Base-by-base conservation (phyloP, 129 eudicot species). In the Deinandra increscens region DNA sequence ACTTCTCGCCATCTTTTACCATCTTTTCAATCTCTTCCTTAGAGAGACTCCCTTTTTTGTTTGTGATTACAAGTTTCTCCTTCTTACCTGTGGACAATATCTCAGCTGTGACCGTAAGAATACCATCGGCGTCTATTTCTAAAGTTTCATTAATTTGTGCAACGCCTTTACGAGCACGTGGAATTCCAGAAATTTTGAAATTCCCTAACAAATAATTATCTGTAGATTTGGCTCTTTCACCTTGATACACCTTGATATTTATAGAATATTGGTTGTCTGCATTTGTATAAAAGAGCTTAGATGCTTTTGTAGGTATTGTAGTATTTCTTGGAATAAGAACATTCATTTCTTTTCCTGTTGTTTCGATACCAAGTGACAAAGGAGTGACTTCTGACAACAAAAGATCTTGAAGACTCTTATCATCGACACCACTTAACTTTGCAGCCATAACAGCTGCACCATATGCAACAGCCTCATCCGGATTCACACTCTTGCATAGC, bases 91-190 rank as follows among this genome's bases (percentile, higher is more conserved):
- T 46, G 9, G 59, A 38, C 22, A 63, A 6, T 37, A 64, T 34
- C 59, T 64, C 59, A 15, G 73, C 34, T 0, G 79, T 65, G 39
- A 75, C 74, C 2, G 66, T 75, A 13, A 75, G 66, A 4, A 75
- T 66, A 29, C 73, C 79, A 1, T 75, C 26, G 15, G 39, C 71
- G 37, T 73, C 78, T 9, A 73, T 19, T 37, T 73, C 71, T 7
- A 63, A 63, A 3, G 54, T 45, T 33, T 14, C 70, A 2, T 61
- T 63, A 46, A 73, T 36, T 9, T 71, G 9, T 9, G 10, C 4
- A 29, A 10, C 39, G 11, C 79, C 79, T 58, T 58, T 66, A 1
- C 18, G 71, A 39, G 78, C 78, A 18, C 54, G 39, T 12, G 71
- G 64, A 6, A 73, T 60, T 23, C 71, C 70, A 7, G 20, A 62